Base-by-base conservation (phyloP, 108 stramenopile genomes). In the Cyclostephanos invisitatus region DNA sequence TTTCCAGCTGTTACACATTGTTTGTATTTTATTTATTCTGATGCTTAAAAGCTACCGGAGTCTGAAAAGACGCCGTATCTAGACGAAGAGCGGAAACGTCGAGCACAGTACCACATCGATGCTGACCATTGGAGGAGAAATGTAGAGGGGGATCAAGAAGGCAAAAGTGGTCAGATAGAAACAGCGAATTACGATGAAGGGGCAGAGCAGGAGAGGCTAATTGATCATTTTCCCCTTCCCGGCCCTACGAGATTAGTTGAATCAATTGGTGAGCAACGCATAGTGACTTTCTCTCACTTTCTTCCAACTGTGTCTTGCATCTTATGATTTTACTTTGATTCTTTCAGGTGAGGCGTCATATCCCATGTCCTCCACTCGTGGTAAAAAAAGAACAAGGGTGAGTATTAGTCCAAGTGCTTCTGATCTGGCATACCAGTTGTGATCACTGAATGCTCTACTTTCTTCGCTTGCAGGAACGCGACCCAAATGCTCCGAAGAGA, bases 401-500 rank as follows among this genome's bases (percentile, higher is more conserved):
- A 59, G 58, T 35, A 59, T 59, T 7, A 37, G 58, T 17, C 18
- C 53, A 54, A 2, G 8, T 15, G 53, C 8, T 53, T n/a, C 51
- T 24, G 25, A 54, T 54, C 25, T 24, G 0, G 22, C 15, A 36
- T 22, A 37, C 32, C 58, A 35, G 27, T 18, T 37, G 27, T 36
- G 29, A n/a, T 12, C 27, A 12, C 29, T 59, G 14, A 58, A 35
- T 54, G 24, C 25, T 35, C 5, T 36, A 37, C 2, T 59, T 36
- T 17, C 29, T 59, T 18, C 58, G 11, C n/a, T 12, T 7, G 29
- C 21, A 59, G 58, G 58, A 59, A 14, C 53, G 49, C 17, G 83
- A 85, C 51, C 82, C 84, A 29, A 60, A 44, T n/a, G 84, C 86
- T 49, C 86, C 86, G 1, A 87, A 83, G 64, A 58, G 84, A n/a